Percentiles rank a stretch among this genome's conserved stretches.
These are phyloP conservation scores for Pythium graminicola DNA, from an alignment of 352 stramenopile genomes.

Conservation along the genomic window DNA sequence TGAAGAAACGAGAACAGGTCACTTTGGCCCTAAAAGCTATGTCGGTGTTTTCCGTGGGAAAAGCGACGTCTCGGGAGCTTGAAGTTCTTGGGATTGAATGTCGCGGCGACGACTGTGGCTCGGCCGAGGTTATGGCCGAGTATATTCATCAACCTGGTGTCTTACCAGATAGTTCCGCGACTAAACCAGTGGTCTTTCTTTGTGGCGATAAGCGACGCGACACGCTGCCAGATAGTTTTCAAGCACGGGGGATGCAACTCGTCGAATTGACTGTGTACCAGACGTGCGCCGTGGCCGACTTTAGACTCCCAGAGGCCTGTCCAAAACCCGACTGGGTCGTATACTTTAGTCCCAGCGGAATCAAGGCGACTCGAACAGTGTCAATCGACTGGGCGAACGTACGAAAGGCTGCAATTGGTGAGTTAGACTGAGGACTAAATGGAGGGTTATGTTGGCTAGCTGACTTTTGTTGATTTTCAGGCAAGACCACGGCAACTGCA, in stretches of 20 bases:
- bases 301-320: slow-evolving; percentile 36
- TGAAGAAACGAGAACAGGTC: slow-evolving; percentile 8
- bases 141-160: slow-evolving; percentile 36
- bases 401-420: slow-evolving; percentile 73
- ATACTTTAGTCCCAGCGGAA: slow-evolving; percentile 78
- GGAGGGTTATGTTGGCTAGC: neutral
- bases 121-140: slow-evolving; percentile 47
- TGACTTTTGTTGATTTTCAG: slow-evolving; percentile 18
- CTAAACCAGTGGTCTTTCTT: slow-evolving; percentile 64
- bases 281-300: slow-evolving; percentile 39
- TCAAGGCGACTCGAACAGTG: slow-evolving; percentile 47
- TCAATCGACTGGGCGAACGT: slow-evolving; percentile 44
- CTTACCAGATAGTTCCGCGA: slow-evolving; percentile 28
- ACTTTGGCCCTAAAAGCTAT: slow-evolving; percentile 27
- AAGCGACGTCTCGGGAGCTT: slow-evolving; percentile 57
- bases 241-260: slow-evolving; percentile 31
- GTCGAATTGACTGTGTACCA: slow-evolving; percentile 65
- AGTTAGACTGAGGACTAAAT: slow-evolving; percentile 1
- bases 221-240: slow-evolving; percentile 59
- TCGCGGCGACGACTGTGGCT: slow-evolving; percentile 61
- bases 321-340: slow-evolving; percentile 53
- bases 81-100: slow-evolving; percentile 44
- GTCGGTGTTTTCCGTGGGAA: slow-evolving; percentile 58
- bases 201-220: slow-evolving; percentile 69
- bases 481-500: slow-evolving; percentile 63